A percentile compares a stretch with the other conserved stretches of the same genome.
Evolutionary conservation across 1,284 basidiomycete species (phyloP).

Genomic region (Hymenochaete sp.): DNA sequence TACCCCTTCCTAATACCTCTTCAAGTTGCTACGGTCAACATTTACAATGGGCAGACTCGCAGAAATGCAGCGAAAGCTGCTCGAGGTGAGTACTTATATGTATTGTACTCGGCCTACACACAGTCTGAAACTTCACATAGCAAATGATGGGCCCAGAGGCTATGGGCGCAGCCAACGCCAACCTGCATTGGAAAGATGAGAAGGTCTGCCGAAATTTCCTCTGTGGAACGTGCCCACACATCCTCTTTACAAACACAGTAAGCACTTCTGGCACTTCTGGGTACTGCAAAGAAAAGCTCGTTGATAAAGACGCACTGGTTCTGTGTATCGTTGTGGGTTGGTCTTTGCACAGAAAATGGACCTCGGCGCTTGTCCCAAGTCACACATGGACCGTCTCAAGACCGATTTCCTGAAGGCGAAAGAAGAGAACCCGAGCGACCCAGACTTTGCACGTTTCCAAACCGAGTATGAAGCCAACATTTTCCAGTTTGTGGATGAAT

Average conservation of each 20-base stretch:
- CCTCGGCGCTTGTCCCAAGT: conserved; percentile 93
- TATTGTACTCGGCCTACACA: conserved; percentile 14
- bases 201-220: conserved; percentile 99
- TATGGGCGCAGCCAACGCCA: conserved; percentile 89
- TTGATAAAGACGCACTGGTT: neutral
- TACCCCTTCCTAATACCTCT: too few relatives aligned
- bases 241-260: conserved; percentile 97
- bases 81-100: conserved; percentile 51
- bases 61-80: conserved; percentile 88
- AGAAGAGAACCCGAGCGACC: conserved; percentile 66
- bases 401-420: conserved; percentile 82
- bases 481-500: conserved; percentile 94
- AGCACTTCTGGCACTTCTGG: conserved; percentile 27
- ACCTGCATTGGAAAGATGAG: conserved; percentile 91
- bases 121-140: conserved; percentile 32
- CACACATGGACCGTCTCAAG: conserved; percentile 91
- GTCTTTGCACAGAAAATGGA: conserved; percentile 94
- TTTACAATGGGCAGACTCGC: conserved; percentile 75
- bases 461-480: conserved; percentile 95
- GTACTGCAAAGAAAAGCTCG: neutral
- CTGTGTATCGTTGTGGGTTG: neutral
- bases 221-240: conserved; percentile 96
- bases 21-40: too few relatives aligned
- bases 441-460: conserved; percentile 77
- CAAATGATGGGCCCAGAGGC: conserved; percentile 99